Evolutionary conservation across 345 rosid genomes (phyloP).

Genomic region (Eucalyptus melliodora): DNA sequence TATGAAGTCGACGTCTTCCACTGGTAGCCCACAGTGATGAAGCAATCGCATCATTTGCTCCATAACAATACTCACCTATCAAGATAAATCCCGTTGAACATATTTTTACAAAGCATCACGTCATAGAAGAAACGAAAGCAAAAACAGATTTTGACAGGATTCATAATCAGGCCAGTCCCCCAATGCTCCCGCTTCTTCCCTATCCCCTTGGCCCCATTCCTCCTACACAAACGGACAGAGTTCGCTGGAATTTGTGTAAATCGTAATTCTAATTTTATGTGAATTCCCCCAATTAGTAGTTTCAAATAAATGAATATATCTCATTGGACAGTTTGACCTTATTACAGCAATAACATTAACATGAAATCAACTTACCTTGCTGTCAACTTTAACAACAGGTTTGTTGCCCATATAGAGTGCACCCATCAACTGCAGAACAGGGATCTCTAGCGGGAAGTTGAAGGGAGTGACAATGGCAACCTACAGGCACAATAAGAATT

Average conservation of each 20-base stretch:
- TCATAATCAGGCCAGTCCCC: not conserved
- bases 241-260: not conserved
- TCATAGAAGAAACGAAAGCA: not conserved
- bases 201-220: not conserved
- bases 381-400: constrained; percentile 86
- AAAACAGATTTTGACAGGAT: not conserved
- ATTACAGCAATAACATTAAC: not conserved
- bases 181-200: not conserved
- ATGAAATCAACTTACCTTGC: constrained; percentile 48
- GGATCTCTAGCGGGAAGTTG: constrained; percentile 97
- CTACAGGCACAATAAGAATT: constrained; percentile 15
- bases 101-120: not conserved
- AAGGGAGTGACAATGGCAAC: constrained; percentile 94
- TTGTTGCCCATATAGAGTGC: constrained; percentile 99
- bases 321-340: not conserved
- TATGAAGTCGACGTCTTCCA: constrained; percentile 86
- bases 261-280: not conserved
- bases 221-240: not conserved
- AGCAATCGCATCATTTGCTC: constrained; percentile 94
- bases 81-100: not conserved
- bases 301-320: not conserved
- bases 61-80: constrained; percentile 89
- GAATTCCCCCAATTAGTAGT: not conserved
- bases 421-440: constrained; percentile 94
- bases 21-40: constrained; percentile 85